Evolutionary conservation across 352 stramenopile species (phyloP), one percentile per base, ranked within the genome.

Genomic region (Phytophthora citricola): DNA sequence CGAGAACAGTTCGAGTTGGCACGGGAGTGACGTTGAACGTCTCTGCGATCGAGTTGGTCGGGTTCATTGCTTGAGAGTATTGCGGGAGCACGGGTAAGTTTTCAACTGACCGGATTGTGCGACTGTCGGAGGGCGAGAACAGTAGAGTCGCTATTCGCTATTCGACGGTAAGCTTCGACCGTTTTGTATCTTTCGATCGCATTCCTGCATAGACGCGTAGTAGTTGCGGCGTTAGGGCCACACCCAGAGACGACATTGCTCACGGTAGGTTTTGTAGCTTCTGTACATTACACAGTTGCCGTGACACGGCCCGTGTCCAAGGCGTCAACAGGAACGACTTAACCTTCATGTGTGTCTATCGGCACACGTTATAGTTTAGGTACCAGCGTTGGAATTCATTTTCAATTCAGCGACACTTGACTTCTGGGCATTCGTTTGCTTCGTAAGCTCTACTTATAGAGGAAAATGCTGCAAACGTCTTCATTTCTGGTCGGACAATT

Each of bases 151-250:
- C 6, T 5, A 65, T 47, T 34, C 29, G 47, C 6, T 5, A 65
- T 47, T 71, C 63, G 49, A 70, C 63, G 48, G 34, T 67, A 41
- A 38, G 63, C 63, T 71, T 67, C 56, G 63, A 15, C n/a, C 39
- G 50, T 32, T 58, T 57, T 63, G 50, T 32, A 32, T 57, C 29
- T 59, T 66, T 58, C 45, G 51, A 43, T 49, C 46, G 26, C 20
- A 27, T 60, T 39, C 14, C 26, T 45, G 15, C 40, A 45, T 45
- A 45, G 39, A 27, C 39, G 39, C 41, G 41, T 47, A 29, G 26
- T 50, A 40, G 24, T 58, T 58, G 57, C 45, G 26, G 53, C 53
- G 39, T 15, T 15, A 41, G 27, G 15, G 20, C 7, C 29, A 32
- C 29, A 32, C 29, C 29, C 29, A 8, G 29, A 32, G 29, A 32